Evolutionary conservation across 164 flowering plant genomes (phyloP), one percentile per base, ranked within the genome.

Genomic region (Tinospora cordifolia): DNA sequence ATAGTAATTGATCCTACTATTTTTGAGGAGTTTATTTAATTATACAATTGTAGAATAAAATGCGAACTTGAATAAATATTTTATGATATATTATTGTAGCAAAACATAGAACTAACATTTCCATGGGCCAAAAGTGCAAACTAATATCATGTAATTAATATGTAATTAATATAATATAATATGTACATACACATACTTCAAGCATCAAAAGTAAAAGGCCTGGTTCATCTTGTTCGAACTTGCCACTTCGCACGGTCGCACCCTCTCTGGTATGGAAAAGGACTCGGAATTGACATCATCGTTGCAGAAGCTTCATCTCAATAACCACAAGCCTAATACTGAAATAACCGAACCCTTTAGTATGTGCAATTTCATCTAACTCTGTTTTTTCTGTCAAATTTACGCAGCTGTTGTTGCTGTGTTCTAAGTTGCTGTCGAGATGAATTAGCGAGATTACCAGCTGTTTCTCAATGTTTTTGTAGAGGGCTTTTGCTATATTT

Each of bases 221-320:
- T 6, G 59, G 59, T 17, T 51, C 21, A 15, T 17, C n/a, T 51
- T 19, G 22, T 51, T n/a, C 21, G 21, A 15, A 6, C 3, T n/a
- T 8, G 1, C 19, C 24, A 17, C 21, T 14, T 17, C 19, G n/a
- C 54, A 21, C 19, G 15, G 13, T 51, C 58, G 15, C 59, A 51
- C 57, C 8, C 8, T 57, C 22, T 57, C 22, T 73, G 36, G 62
- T 36, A 69, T 79, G 74, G 76, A 72, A 63, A 74, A 74, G 69
- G 70, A 62, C 30, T 62, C 66, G 14, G n/a, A 10, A 22, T 63
- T 79, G 6, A 25, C 67, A 14, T 63, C 72, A n/a, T 70, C 70
- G 15, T 65, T 77, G 67, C 71, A 77, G 64, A 70, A 74, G 30
- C 77, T 77, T 8, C 14, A 77, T 65, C 76, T 70, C 10, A 68